phyloP scores from a whole-genome alignment of 2,329 filamentous ascomycete species.

The Penicillium sp. region DNA sequence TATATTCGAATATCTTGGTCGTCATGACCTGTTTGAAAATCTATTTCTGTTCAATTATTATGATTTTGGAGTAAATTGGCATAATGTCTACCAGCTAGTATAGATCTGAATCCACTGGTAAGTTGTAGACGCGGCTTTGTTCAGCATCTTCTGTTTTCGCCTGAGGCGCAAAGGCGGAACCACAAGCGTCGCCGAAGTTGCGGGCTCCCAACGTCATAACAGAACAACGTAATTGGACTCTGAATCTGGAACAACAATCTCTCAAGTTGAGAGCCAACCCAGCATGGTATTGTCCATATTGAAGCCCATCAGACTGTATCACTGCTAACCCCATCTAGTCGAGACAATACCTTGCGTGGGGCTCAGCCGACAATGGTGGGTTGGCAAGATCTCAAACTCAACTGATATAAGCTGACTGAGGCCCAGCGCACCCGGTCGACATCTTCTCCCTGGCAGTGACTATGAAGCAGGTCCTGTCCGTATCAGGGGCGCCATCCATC shows the following conservation, averaged over 20 bases:
- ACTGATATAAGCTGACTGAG: conserved; percentile 28
- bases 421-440: conserved; percentile 77
- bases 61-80: not conserved
- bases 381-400: conserved; percentile 39
- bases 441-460: conserved; percentile 85
- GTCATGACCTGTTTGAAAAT: conserved; percentile 9
- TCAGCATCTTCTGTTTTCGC: conserved; percentile 7
- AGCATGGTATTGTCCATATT: conserved; percentile 32
- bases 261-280: conserved; percentile 8
- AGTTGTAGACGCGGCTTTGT: not conserved
- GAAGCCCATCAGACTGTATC: conserved; percentile 2
- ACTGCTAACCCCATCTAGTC: conserved; percentile 64
- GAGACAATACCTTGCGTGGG: conserved; percentile 95
- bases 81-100: not conserved
- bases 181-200: conserved; percentile 12
- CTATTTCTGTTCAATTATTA: conserved; percentile 1
- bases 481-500: conserved; percentile 81
- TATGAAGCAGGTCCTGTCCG: conserved; percentile 75
- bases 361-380: conserved; percentile 85
- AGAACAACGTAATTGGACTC: not conserved
- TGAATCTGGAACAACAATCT: not conserved
- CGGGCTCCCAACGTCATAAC: conserved; percentile 16
- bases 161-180: conserved; percentile 20
- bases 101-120: not conserved
- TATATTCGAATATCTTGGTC: conserved; percentile 12